phyloP scores from a whole-genome alignment of 441 rosid species.

The Croton laevigatus region DNA sequence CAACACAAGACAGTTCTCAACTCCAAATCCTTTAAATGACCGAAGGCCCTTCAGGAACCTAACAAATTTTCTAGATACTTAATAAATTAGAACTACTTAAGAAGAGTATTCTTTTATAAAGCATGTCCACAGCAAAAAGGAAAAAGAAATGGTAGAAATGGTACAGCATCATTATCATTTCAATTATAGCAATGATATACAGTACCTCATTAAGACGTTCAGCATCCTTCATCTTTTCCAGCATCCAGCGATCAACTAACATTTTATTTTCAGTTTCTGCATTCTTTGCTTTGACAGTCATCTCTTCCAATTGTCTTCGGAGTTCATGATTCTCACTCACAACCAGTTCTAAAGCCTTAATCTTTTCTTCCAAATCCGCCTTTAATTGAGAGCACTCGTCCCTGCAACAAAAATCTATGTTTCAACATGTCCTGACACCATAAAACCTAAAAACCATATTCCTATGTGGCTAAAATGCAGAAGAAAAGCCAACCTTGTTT shows the following conservation, averaged over 20 bases:
- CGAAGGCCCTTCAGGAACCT: background rate
- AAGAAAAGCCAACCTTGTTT: slow-evolving; percentile 44
- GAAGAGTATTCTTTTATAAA: background rate
- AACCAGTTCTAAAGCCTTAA: slow-evolving; percentile 58
- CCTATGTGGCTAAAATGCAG: slow-evolving; percentile 1
- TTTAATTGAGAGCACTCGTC: slow-evolving; percentile 56
- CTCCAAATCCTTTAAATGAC: background rate
- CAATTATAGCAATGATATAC: slow-evolving; percentile 4
- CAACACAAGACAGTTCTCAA: background rate
- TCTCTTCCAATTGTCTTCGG: slow-evolving; percentile 55
- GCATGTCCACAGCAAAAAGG: background rate
- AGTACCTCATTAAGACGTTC: slow-evolving; percentile 91
- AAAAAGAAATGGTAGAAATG: background rate
- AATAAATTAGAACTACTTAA: background rate
- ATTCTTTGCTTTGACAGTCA: slow-evolving; percentile 55
- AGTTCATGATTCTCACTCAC: slow-evolving; percentile 56
- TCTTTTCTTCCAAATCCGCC: slow-evolving; percentile 62
- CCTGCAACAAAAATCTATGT: slow-evolving; percentile 35
- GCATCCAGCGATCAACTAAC: slow-evolving; percentile 91
- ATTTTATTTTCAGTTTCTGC: slow-evolving; percentile 87
- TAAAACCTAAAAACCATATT: slow-evolving; percentile 7
- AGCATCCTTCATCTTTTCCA: slow-evolving; percentile 95
- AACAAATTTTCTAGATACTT: background rate
- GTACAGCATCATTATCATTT: slow-evolving; percentile 9
- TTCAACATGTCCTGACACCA: slow-evolving; percentile 17